phyloP scores from a whole-genome alignment of 441 rosid species.

The Syzygium syzygioides region DNA sequence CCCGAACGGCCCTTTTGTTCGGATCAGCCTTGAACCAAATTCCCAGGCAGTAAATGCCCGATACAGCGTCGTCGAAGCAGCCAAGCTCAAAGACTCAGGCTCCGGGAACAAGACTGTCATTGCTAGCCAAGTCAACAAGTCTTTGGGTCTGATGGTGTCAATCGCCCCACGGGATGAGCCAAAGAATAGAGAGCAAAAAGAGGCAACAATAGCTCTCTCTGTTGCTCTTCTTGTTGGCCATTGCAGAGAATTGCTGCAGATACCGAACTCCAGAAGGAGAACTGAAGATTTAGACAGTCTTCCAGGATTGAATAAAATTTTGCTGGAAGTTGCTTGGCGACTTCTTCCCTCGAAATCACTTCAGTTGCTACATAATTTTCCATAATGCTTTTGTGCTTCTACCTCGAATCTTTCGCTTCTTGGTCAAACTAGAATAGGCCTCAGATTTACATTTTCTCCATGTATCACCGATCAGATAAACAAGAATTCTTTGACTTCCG shows the following conservation, averaged over 20 bases:
- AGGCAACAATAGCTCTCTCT: not conserved
- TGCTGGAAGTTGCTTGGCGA: not conserved
- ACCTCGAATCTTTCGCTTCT: not conserved
- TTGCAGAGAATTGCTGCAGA: not conserved
- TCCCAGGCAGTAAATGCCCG: not conserved
- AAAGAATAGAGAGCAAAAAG: not conserved
- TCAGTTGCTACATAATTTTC: not conserved
- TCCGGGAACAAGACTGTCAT: not conserved
- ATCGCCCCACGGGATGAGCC: not conserved
- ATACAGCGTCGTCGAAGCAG: not conserved
- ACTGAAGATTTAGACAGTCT: not conserved
- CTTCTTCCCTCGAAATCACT: not conserved
- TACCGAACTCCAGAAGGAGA: not conserved
- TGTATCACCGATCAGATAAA: too few species aligned
- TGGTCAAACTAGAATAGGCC: not conserved
- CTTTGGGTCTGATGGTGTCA: not conserved
- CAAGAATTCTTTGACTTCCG: not conserved
- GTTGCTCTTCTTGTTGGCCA: not conserved
- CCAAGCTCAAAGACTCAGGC: not conserved
- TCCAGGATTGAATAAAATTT: not conserved
- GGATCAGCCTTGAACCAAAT: not conserved
- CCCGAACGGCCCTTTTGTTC: not conserved
- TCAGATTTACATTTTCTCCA: too few species aligned
- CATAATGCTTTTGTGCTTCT: not conserved
- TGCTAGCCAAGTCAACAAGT: not conserved